Evolutionary conservation across 2,329 filamentous ascomycete genomes (phyloP), one percentile per base, ranked within the genome.

Genomic region (Graphilbum fragrans): DNA sequence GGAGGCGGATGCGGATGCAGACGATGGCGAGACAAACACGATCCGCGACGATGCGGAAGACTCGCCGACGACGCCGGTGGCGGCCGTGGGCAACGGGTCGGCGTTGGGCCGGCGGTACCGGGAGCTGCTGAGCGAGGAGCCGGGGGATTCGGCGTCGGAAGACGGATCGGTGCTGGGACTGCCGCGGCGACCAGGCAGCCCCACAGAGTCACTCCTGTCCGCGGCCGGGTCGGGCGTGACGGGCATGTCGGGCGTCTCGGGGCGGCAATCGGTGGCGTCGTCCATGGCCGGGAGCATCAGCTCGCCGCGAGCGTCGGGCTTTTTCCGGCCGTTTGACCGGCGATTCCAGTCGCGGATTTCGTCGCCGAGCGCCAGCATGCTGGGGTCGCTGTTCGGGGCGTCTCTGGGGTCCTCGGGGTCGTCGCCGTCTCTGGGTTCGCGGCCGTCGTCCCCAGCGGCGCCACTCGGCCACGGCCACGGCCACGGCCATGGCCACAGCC

Each of bases 261-360:
- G 29, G 4, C 84, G 86, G 17, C 78, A 72, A 42, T 80, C 77
- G 21, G 58, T 72, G 31, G 55, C 75, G 41, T 80, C 73, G 21
- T 78, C 86, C 5, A 77, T 47, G 3, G 47, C 29, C 27, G 45
- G 80, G n/a, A 74, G 78, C 60, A 86, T 82, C 51, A 7, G 12
- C 25, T 12, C 25, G 8, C 12, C 25, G 25, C 25, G 29, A 7
- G 80, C 86, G 14, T 85, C 82, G 16, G 84, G 84, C 18, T 87
- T 86, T 16, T 82, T 95, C 53, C 79, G 90, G 54, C 90, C 92
- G 5, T 98, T 98, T 59, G 92, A 98, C 57, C 79, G 86, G 48
- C 80, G 92, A 42, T 98, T 98, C 61, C 87, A 93, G 57, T 90
- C 90, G 16, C 80, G 88, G 37, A 76, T 95, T 48, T 68, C 71